Conservation (phyloP, 2,329 filamentous ascomycete species). For the Clonostachys rhizophaga region DNA sequence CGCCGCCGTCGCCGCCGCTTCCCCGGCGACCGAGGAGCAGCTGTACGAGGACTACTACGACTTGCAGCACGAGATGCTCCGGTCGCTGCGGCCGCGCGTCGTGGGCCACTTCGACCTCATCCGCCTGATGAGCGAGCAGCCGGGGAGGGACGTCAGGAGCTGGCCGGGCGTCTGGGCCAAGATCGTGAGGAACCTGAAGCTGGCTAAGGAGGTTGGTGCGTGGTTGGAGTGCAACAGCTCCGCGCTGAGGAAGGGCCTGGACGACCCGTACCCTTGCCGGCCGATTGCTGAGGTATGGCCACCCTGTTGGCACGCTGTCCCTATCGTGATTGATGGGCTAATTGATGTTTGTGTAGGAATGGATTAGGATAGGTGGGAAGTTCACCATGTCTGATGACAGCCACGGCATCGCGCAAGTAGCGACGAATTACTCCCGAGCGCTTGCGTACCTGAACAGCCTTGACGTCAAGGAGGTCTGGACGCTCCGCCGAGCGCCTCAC, state of each 20-base stretch:
- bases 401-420: slow-evolving; percentile 82
- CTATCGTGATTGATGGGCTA: not conserved
- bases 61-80: slow-evolving; percentile 77
- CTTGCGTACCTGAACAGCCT: slow-evolving; percentile 66
- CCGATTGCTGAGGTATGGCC: slow-evolving; percentile 70
- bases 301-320: too few species aligned
- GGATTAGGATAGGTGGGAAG: slow-evolving; percentile 66
- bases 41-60: slow-evolving; percentile 87
- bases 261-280: slow-evolving; percentile 81
- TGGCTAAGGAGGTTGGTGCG: slow-evolving; percentile 69
- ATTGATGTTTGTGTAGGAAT: slow-evolving; percentile 46
- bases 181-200: slow-evolving; percentile 69
- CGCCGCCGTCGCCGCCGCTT: slow-evolving; percentile 26
- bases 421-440: slow-evolving; percentile 73
- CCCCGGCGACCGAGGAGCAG: slow-evolving; percentile 55
- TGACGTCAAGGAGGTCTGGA: slow-evolving; percentile 61
- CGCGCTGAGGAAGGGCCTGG: slow-evolving; percentile 82
- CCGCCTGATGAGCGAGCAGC: slow-evolving; percentile 69
- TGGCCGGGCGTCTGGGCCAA: slow-evolving; percentile 67
- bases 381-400: slow-evolving; percentile 96
- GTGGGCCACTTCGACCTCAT: slow-evolving; percentile 96
- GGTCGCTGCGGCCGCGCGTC: slow-evolving; percentile 64
- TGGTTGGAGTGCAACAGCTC: slow-evolving; percentile 88
- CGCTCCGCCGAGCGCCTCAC: slow-evolving; percentile 32
- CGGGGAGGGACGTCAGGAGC: slow-evolving; percentile 52